A percentile compares a stretch with the other conserved stretches of the same genome.
Conservation (phyloP, 2,329 filamentous ascomycete genomes). For the Didymosphaeria variabile region DNA sequence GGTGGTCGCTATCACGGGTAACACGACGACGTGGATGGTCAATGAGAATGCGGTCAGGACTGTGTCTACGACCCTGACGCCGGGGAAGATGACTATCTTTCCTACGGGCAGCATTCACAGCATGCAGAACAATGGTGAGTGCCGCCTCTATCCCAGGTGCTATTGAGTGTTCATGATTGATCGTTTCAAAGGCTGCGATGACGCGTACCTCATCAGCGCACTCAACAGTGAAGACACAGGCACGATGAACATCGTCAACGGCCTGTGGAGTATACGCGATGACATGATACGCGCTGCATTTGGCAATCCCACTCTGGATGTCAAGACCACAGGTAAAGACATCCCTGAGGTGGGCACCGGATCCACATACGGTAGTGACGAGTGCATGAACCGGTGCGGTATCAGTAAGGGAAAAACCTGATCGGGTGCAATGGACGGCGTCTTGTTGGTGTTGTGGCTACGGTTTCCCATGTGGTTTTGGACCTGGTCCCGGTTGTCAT, state of each 20-base stretch:
- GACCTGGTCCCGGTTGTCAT: neutral
- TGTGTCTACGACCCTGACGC: constrained; percentile 52
- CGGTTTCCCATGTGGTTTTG: neutral
- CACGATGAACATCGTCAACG: constrained; percentile 59
- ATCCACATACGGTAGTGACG: constrained; percentile 51
- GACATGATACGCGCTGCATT: constrained; percentile 57
- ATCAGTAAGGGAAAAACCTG: neutral
- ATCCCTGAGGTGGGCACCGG: constrained; percentile 55
- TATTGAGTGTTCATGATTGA: constrained; percentile 1
- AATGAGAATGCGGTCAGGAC: constrained; percentile 60
- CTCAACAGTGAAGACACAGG: constrained; percentile 60
- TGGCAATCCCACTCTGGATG: constrained; percentile 46
- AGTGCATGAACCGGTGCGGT: constrained; percentile 43
- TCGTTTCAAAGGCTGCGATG: constrained; percentile 53
- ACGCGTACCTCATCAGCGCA: constrained; percentile 60
- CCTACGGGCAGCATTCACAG: constrained; percentile 58
- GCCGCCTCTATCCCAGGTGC: constrained; percentile 5
- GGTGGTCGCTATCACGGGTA: constrained; percentile 59
- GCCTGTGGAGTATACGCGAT: constrained; percentile 51
- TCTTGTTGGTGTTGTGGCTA: neutral
- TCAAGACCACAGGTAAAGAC: constrained; percentile 37
- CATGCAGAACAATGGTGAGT: constrained; percentile 61
- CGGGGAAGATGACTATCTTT: constrained; percentile 61
- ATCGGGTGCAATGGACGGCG: neutral
- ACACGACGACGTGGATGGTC: constrained; percentile 62